These are phyloP conservation scores for Antitrichia curtipendula DNA, from an alignment of 225 moss, liverwort and hornwort species.

Conservation along the genomic window DNA sequence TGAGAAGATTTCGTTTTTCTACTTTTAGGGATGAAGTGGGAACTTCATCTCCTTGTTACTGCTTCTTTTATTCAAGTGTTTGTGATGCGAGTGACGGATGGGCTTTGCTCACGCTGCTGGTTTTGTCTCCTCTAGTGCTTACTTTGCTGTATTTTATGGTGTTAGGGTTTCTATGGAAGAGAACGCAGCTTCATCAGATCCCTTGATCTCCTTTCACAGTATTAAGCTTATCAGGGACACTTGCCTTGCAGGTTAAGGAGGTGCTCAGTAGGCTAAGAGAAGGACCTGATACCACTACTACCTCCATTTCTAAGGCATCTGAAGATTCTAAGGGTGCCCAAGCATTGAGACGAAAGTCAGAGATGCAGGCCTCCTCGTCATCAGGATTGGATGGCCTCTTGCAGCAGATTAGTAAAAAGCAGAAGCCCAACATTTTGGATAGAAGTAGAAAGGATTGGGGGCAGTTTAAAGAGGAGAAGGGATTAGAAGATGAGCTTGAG, in stretches of 20 bases:
- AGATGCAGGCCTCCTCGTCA: conserved; percentile 75
- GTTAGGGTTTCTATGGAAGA: background rate
- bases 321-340: conserved; percentile 47
- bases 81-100: background rate
- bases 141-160: background rate
- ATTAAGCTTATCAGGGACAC: background rate
- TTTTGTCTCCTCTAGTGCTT: background rate
- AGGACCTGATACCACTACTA: conserved; percentile 26
- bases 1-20: background rate
- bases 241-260: conserved; percentile 48
- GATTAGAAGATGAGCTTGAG: conserved; percentile 75
- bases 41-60: background rate
- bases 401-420: conserved; percentile 89
- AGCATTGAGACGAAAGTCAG: conserved; percentile 60
- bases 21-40: background rate
- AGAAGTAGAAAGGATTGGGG: conserved; percentile 99
- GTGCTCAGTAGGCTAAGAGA: conserved; percentile 50
- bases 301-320: conserved; percentile 31
- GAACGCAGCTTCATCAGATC: background rate
- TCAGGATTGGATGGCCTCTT: conserved; percentile 68
- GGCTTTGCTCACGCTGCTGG: background rate
- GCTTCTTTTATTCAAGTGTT: background rate
- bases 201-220: background rate
- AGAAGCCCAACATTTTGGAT: conserved; percentile 90
- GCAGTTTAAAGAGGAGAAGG: conserved; percentile 84